Conservation (phyloP, 768 basidiomycete species). For the Suillus subaureus region DNA sequence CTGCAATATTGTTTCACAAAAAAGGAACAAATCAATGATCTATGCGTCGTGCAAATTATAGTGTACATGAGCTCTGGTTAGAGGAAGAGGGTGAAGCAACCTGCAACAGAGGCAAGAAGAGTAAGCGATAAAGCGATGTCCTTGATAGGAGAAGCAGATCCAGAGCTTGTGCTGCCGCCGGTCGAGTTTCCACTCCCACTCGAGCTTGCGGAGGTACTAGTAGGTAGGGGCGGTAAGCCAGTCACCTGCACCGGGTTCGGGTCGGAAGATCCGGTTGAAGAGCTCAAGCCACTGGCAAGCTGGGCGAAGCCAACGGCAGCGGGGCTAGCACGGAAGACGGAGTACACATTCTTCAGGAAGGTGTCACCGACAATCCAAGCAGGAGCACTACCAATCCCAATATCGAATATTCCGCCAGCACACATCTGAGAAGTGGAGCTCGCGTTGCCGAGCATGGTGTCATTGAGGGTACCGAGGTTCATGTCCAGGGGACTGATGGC, state of each 20-base stretch:
- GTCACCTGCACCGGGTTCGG: not conserved
- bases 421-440: slow-evolving; percentile 39
- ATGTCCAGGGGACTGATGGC: slow-evolving; percentile 76
- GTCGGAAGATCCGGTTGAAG: not conserved
- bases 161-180: not conserved
- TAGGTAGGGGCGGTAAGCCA: slow-evolving; percentile 3
- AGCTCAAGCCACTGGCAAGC: slow-evolving; percentile 22
- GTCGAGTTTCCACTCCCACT: slow-evolving; percentile 5
- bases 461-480: slow-evolving; percentile 61
- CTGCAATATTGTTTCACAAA: not conserved
- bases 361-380: slow-evolving; percentile 72
- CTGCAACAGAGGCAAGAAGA: slow-evolving; percentile 11
- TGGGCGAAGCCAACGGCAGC: slow-evolving; percentile 33
- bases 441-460: slow-evolving; percentile 24
- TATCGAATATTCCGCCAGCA: slow-evolving; percentile 72
- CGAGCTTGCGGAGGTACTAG: slow-evolving; percentile 1
- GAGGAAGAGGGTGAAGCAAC: not conserved
- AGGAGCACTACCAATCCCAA: slow-evolving; percentile 54
- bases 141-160: slow-evolving; percentile 7
- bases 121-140: slow-evolving; percentile 15
- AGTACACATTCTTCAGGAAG: slow-evolving; percentile 53
- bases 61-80: not conserved
- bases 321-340: slow-evolving; percentile 30
- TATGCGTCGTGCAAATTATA: not conserved
- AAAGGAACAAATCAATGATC: not conserved